Evolutionary conservation across 2,329 filamentous ascomycete species (phyloP).

Genomic region (Colletotrichum coccodes): DNA sequence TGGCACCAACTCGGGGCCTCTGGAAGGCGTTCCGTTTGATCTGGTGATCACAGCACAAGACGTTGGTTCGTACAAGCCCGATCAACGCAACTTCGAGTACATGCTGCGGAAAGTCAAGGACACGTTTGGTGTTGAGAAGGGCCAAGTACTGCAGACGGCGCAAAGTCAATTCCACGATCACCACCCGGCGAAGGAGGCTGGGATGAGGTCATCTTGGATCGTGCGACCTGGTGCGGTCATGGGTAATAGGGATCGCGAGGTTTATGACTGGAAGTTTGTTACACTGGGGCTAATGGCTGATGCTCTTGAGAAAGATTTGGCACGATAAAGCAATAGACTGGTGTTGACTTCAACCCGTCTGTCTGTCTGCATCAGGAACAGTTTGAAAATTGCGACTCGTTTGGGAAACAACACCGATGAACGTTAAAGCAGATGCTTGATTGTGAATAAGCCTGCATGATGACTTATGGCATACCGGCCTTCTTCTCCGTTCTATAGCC

Average conservation of each 20-base stretch:
- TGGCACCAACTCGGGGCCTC: conserved; percentile 52
- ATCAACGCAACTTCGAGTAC: conserved; percentile 72
- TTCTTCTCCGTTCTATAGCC: no score
- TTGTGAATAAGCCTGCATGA: no score
- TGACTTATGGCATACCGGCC: no score
- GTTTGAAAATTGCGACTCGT: no score
- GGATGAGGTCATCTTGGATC: conserved; percentile 71
- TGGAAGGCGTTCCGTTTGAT: conserved; percentile 65
- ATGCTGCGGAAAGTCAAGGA: conserved; percentile 64
- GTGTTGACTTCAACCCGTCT: no score
- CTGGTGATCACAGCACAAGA: conserved; percentile 75
- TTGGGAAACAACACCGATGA: no score
- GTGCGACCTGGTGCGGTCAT: conserved; percentile 54
- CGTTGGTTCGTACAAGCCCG: conserved; percentile 78
- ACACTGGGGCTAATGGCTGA: conserved; percentile 70
- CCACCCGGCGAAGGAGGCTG: conserved; percentile 68
- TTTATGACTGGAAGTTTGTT: conserved; percentile 66
- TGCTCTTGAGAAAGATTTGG: conserved; percentile 54
- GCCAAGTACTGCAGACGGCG: conserved; percentile 71
- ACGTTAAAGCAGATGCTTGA: no score
- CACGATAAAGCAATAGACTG: not conserved
- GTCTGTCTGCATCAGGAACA: no score
- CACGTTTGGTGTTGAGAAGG: conserved; percentile 65
- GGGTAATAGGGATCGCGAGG: conserved; percentile 50
- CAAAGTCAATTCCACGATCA: conserved; percentile 79